Evolutionary conservation across 345 rosid species (phyloP), one percentile per base, ranked within the genome.

Genomic region (Brassica cretica): DNA sequence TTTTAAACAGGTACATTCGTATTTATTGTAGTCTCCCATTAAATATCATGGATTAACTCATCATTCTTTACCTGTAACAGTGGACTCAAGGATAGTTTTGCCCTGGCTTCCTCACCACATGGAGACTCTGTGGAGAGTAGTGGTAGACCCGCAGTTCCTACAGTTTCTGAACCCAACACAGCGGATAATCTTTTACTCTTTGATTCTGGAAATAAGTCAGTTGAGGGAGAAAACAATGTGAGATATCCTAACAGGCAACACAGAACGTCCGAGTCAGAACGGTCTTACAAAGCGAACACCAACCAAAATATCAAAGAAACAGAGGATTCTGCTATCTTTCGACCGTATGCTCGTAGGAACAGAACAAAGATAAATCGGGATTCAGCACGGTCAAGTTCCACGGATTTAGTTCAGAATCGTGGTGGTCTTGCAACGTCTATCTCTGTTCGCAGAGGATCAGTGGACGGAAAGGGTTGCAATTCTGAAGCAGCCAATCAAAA

Each of bases 101-200:
- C 97, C 10, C 61, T 87, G 79, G 89, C 95, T 75, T 93, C 95
- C 76, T 96, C 99, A 62, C 97, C 97, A 78, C 96, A 80, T 84
- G 97, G 94, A 53, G 99, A 91, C 83, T 96, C 98, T 84, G 88
- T 90, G 49, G 99, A 93, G 77, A 93, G 98, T 92, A 90, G 97
- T 83, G 97, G 92, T 70, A 88, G 92, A 84, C 99, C 90, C 14
- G 89, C 88, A 72, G 85, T 85, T 77, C 87, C 89, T 78, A 51
- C 89, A 74, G 78, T 85, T 75, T 86, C 90, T 80, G 99, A 92
- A 87, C 95, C 91, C 82, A 92, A 89, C 82, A 88, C 89, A 71
- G 93, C 97, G 58, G 99, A 93, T 83, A 96, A 91, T 84, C 89
- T 87, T 37, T 82, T 89, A 81, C 88, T 85, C 62, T 93, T 93